Evolutionary conservation across 306 rosid genomes (phyloP).

Genomic region (Coriaria nepalensis): DNA sequence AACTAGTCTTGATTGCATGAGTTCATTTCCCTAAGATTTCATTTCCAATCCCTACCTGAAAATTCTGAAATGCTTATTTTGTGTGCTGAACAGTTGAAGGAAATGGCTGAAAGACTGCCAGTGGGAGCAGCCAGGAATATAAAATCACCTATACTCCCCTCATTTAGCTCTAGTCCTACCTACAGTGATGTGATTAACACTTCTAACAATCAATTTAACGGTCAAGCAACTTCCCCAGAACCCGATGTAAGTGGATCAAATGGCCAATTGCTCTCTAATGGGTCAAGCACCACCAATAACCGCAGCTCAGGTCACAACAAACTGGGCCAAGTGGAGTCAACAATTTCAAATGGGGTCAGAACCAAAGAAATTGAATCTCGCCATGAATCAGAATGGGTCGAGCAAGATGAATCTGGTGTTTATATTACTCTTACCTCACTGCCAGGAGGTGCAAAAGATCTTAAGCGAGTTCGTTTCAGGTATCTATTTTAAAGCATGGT

Average conservation of each 20-base stretch:
- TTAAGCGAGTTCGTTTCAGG: conserved; percentile 99
- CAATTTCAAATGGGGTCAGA: conserved; percentile 63
- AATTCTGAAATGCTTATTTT: neutral
- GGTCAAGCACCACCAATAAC: conserved; percentile 41
- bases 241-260: conserved; percentile 57
- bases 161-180: conserved; percentile 48
- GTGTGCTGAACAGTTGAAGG: conserved; percentile 56
- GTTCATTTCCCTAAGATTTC: too few relatives aligned
- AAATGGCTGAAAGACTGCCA: conserved; percentile 96
- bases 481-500: conserved; percentile 13
- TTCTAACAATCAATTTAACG: conserved; percentile 44
- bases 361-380: conserved; percentile 67
- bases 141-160: conserved; percentile 62
- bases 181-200: conserved; percentile 43
- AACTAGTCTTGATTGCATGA: too few relatives aligned
- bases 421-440: conserved; percentile 85
- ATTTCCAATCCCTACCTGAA: too few relatives aligned
- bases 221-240: conserved; percentile 50
- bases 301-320: conserved; percentile 50
- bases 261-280: conserved; percentile 53
- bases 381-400: conserved; percentile 84
- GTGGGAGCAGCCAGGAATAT: conserved; percentile 67
- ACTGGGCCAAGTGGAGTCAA: conserved; percentile 50
- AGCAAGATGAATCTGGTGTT: conserved; percentile 96
- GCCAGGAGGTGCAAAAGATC: conserved; percentile 82